phyloP scores from a whole-genome alignment of 2,329 filamentous ascomycete species.

The Bipolaris victoriae region DNA sequence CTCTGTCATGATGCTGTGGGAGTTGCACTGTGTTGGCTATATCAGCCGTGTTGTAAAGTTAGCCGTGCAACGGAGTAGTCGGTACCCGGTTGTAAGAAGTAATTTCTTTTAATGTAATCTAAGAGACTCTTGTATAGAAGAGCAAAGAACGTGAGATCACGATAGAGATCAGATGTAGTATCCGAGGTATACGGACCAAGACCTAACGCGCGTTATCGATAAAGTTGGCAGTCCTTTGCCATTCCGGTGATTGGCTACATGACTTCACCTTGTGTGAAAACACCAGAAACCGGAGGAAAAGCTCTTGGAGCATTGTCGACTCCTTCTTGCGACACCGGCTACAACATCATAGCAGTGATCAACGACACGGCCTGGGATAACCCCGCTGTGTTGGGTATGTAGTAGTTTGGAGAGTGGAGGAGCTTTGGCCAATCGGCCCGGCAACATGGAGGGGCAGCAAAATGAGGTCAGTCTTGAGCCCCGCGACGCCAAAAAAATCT shows the following conservation, averaged over 20 bases:
- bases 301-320: not conserved
- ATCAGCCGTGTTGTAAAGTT: not conserved
- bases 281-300: not conserved
- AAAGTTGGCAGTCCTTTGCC: not conserved
- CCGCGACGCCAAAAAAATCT: slow-evolving; percentile 26
- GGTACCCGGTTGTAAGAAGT: not conserved
- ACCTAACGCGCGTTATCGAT: not conserved
- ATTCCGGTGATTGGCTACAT: slow-evolving; percentile 12
- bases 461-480: slow-evolving; percentile 13
- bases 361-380: not conserved
- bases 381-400: not conserved
- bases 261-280: not conserved
- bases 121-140: not conserved
- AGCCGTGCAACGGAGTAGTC: not conserved
- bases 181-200: not conserved
- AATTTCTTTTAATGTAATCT: slow-evolving; percentile 1
- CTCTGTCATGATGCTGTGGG: slow-evolving; percentile 24
- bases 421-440: slow-evolving; percentile 17
- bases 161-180: not conserved
- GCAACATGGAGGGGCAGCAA: slow-evolving; percentile 18
- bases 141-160: not conserved
- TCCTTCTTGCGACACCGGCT: not conserved
- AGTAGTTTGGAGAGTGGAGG: slow-evolving; percentile 3
- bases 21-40: not conserved
- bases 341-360: not conserved